Percentiles rank a stretch among this genome's conserved stretches.
Conservation (phyloP, 352 stramenopile species). For the Globisporangium cystogenes region DNA sequence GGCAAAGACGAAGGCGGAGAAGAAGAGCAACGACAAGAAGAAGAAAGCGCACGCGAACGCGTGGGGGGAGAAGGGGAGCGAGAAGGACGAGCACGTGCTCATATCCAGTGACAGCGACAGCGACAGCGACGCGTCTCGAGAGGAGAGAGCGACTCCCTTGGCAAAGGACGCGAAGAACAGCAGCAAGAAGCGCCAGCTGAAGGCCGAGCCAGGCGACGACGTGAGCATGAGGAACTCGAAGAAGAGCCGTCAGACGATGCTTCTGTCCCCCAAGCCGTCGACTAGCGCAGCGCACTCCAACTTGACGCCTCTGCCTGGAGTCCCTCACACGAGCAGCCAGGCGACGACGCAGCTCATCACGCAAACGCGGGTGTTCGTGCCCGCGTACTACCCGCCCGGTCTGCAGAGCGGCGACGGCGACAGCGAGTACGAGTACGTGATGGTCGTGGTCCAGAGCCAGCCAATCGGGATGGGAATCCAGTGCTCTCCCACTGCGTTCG, state of each 20-base stretch:
- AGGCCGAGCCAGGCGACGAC: background rate
- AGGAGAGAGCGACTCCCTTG: background rate
- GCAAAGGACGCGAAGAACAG: constrained; percentile 3
- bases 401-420: constrained; percentile 17
- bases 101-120: constrained; percentile 30
- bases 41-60: constrained; percentile 16
- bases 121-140: constrained; percentile 9
- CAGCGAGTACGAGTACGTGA: constrained; percentile 47
- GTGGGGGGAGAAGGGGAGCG: constrained; percentile 25
- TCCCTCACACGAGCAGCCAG: background rate
- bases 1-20: background rate
- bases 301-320: background rate
- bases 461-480: constrained; percentile 54
- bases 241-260: constrained; percentile 31
- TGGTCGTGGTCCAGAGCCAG: constrained; percentile 45
- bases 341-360: background rate
- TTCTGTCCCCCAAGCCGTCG: constrained; percentile 14
- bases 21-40: constrained; percentile 4
- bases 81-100: constrained; percentile 25
- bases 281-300: background rate
- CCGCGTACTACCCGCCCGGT: constrained; percentile 18
- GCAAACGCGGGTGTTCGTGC: constrained; percentile 29
- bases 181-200: constrained; percentile 7
- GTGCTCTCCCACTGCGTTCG: constrained; percentile 3
- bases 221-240: constrained; percentile 4